Evolutionary conservation across 2,329 filamentous ascomycete species (phyloP).

Genomic region (Huntiella decipiens): DNA sequence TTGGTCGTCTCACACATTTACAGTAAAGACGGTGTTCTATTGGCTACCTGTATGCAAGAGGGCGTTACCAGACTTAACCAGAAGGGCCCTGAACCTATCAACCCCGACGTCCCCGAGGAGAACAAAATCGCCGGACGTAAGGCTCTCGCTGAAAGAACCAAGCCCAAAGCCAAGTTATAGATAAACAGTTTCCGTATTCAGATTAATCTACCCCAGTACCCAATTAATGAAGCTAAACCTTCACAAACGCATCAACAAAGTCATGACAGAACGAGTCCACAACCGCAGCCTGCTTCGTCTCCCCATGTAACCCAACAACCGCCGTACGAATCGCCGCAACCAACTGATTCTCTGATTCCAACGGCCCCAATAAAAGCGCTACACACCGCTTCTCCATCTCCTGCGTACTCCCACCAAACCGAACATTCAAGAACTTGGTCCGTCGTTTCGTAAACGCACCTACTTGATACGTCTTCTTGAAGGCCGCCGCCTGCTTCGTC

Average conservation of each 20-base stretch:
- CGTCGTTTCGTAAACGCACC: neutral
- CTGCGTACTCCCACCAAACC: slow-evolving; percentile 2
- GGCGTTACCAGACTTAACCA: slow-evolving; percentile 17
- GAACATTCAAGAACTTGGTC: neutral
- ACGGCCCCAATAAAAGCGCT: neutral
- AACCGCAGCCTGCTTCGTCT: neutral
- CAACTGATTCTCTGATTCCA: neutral
- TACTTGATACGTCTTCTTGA: neutral
- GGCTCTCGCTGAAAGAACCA: neutral
- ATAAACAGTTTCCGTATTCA: no score
- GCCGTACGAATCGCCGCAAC: slow-evolving; percentile 5
- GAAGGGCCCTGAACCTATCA: slow-evolving; percentile 8
- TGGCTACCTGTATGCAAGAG: slow-evolving; percentile 70
- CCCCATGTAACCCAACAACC: neutral
- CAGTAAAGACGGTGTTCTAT: slow-evolving; percentile 46
- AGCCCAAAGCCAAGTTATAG: slow-evolving; percentile 2
- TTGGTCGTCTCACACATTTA: slow-evolving; percentile 61
- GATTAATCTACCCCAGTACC: no score
- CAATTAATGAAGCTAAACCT: neutral
- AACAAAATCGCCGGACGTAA: slow-evolving; percentile 7
- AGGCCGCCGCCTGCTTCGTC: neutral
- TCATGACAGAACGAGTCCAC: slow-evolving; percentile 6
- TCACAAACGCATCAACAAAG: slow-evolving; percentile 5
- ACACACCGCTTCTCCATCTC: slow-evolving; percentile 1
- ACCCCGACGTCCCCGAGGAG: slow-evolving; percentile 14